Conservation (phyloP, 2,329 filamentous ascomycete genomes). For the Sclerotinia glacialis region DNA sequence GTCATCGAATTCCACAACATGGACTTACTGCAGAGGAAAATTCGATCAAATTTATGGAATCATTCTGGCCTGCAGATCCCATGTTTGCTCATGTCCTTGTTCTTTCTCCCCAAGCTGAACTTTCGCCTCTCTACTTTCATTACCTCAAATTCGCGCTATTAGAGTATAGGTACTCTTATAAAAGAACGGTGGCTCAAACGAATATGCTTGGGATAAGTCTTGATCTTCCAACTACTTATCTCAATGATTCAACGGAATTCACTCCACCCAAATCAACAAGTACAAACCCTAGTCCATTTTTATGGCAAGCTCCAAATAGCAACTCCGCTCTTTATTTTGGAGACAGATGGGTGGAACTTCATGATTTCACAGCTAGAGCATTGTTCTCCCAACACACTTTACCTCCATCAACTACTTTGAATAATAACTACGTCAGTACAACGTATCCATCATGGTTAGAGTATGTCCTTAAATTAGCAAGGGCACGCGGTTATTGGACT, state of each 20-base stretch:
- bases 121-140: conserved; percentile 80
- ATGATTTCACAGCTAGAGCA: conserved; percentile 65
- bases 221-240: conserved; percentile 62
- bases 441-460: conserved; percentile 75
- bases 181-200: conserved; percentile 47
- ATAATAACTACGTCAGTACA: conserved; percentile 61
- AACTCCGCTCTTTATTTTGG: conserved; percentile 82
- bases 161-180: conserved; percentile 70
- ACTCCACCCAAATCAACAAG: conserved; percentile 42
- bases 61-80: conserved; percentile 74
- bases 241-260: conserved; percentile 61
- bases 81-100: conserved; percentile 73
- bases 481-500: conserved; percentile 72
- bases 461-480: conserved; percentile 72
- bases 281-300: conserved; percentile 48
- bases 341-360: conserved; percentile 81
- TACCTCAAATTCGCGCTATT: conserved; percentile 78
- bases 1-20: conserved; percentile 66
- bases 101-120: conserved; percentile 75
- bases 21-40: conserved; percentile 65
- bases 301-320: conserved; percentile 82
- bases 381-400: conserved; percentile 38
- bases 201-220: conserved; percentile 77
- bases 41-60: conserved; percentile 74
- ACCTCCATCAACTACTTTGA: conserved; percentile 43